Conservation (phyloP, 1,284 basidiomycete genomes). For the Kalmanozyma brasiliensis region DNA sequence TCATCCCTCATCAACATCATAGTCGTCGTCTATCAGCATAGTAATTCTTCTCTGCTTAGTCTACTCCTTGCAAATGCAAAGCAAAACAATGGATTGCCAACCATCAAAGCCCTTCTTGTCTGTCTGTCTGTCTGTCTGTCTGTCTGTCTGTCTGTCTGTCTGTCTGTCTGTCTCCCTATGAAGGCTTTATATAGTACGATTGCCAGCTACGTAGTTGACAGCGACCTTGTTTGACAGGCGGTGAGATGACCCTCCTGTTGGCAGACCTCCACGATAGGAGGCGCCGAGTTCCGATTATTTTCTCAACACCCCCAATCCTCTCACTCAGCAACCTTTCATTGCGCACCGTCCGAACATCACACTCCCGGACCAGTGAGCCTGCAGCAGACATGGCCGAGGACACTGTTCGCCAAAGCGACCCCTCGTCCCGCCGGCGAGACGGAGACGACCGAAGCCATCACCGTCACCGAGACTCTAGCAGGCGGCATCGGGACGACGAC, state of each 20-base stretch:
- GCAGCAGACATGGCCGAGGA: constrained; percentile 8
- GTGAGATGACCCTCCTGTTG: no score
- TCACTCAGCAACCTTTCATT: constrained; percentile 1
- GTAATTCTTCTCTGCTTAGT: constrained; percentile 21
- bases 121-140: background rate
- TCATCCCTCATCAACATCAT: constrained; percentile 5
- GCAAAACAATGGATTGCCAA: constrained; percentile 39
- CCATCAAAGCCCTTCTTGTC: constrained; percentile 5
- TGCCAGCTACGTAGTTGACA: no score
- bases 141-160: background rate
- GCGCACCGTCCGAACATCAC: background rate
- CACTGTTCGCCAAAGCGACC: background rate
- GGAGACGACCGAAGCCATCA: constrained; percentile 17
- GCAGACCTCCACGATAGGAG: no score
- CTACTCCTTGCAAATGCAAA: constrained; percentile 42
- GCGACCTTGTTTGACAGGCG: no score
- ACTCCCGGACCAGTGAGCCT: background rate
- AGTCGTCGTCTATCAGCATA: constrained; percentile 21
- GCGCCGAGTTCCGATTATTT: no score
- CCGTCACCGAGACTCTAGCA: constrained; percentile 14
- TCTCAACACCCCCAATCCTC: background rate
- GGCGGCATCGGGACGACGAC: constrained; percentile 5
- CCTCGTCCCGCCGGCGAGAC: constrained; percentile 7
- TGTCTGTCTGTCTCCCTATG: no score
- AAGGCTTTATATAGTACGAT: no score